Evolutionary conservation across 371 early-diverging fungal species (phyloP), one percentile per base, ranked within the genome.

Genomic region (Lichtheimia hyalospora): DNA sequence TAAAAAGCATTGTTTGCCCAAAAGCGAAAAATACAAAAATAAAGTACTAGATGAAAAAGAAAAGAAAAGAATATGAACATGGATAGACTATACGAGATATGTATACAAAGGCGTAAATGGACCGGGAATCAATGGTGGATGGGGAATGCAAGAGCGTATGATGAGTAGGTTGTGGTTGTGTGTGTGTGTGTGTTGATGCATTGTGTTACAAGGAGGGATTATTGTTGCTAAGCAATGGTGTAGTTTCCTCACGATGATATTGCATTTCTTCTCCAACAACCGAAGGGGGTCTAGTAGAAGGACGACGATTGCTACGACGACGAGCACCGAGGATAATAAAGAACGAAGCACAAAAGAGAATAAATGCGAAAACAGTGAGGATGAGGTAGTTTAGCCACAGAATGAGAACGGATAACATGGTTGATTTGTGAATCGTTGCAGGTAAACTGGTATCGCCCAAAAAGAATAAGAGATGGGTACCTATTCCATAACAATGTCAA

Each of bases 311-410:
- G 40, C 28, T 20, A 46, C 50, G 34, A 48, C 40, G 61, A 41
- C 51, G 43, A 18, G 60, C 52, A 39, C 71, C 71, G 41, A 71
- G 60, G 25, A 71, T 49, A 53, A 71, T 64, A 44, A 71, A 71
- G 42, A 71, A 61, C 5, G 71, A 71, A 24, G 71, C 71, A 57
- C 71, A 71, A 46, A 71, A 62, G 28, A 71, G 59, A 40, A 71
- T 62, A 54, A 71, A 64, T 16, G 71, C 58, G 27, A 71, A 71
- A 12, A 64, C n/a, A 18, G 63, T 61, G 43, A 71, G 15, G 43
- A 62, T 64, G 43, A 63, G 48, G 44, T 71, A 71, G 54, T 71
- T 71, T 34, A 71, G 50, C 71, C 71, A 71, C 49, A 71, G 55
- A 40, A 71, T 71, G 16, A 42, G 54, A 2, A 67, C 62, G 4